phyloP scores from a whole-genome alignment of 805 yeast genomes.

The Yamadazyma akitaensis region DNA sequence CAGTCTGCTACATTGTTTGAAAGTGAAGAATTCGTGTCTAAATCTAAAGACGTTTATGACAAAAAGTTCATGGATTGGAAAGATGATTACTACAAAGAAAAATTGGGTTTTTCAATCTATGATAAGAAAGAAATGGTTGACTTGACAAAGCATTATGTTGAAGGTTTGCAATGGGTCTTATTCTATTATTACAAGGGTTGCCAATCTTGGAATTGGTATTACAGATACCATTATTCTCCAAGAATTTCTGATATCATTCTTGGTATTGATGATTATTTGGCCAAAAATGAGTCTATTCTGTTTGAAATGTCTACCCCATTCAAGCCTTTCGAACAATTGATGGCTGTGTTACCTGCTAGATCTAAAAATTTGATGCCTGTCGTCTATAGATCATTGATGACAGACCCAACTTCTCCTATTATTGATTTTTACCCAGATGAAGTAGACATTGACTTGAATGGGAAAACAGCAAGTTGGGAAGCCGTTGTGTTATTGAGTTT shows the following conservation, averaged over 20 bases:
- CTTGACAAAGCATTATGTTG: conserved; percentile 76
- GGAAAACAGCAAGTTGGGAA: conserved; percentile 96
- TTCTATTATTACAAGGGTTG: conserved; percentile 87
- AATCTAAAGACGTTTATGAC: conserved; percentile 59
- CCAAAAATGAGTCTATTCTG: conserved; percentile 22
- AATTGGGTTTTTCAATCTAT: conserved; percentile 64
- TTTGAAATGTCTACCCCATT: conserved; percentile 78
- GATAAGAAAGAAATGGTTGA: conserved; percentile 59
- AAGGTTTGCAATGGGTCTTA: conserved; percentile 96
- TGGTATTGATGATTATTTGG: conserved; percentile 60
- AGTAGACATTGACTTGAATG: conserved; percentile 86
- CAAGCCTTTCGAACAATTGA: conserved; percentile 89
- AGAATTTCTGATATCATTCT: conserved; percentile 80
- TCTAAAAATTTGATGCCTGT: conserved; percentile 76
- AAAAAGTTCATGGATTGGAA: conserved; percentile 80
- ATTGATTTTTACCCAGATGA: conserved; percentile 86
- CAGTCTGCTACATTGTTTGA: conserved; percentile 63
- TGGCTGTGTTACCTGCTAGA: conserved; percentile 96
- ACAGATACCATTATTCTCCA: conserved; percentile 87
- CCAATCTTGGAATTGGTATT: conserved; percentile 96
- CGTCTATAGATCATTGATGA: conserved; percentile 78
- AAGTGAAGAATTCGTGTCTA: conserved; percentile 49
- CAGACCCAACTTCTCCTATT: conserved; percentile 81
- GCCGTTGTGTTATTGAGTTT: conserved; percentile 91
- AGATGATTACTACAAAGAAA: conserved; percentile 77